Base-by-base conservation (phyloP, 805 yeast genomes). In the Blastobotrys robertii region DNA sequence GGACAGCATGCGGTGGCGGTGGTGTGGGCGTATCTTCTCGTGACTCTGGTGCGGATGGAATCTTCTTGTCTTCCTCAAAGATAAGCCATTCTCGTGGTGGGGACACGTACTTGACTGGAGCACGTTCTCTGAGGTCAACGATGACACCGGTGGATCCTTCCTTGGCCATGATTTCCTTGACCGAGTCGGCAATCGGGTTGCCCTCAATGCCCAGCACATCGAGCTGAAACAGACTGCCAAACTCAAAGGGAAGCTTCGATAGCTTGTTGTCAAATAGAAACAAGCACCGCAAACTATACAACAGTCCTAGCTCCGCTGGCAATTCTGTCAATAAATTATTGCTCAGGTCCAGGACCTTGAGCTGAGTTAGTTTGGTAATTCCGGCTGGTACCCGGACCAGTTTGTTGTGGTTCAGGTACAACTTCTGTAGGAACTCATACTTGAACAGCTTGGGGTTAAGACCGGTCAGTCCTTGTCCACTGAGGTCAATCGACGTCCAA, bases 121-220 rank as follows among this genome's bases (percentile, higher is more conserved):
- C 81, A 46, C 76, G 73, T 60, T 92, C 98, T 60, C 98, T 74
- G 45, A 90, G 68, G 56, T 83, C 79, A 34, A 79, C 72, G 31
- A 92, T 78, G 47, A 92, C 71, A 1, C 86, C 94, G 49, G 81
- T 77, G 4, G 95, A 84, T 4, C 97, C 97, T 46, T 77, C 79
- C 50, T 80, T 82, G 0, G 94, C 78, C 40, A 92, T 57, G 28
- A 83, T 73, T 50, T 79, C 74, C 35, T 85, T 76, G 47, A 76
- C 62, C 15, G 72, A 75, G 44, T 72, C 68, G 54, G 81, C 82
- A 56, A 92, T 68, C 2, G 94, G 84, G 59, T 92, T 92, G 1
- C 98, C 98, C 62, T 90, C 97, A 37, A 90, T 70, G 30, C 98
- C 99, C 40, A 92, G 65, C 58, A 90, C 82, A 51, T 84, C 82